phyloP scores from a whole-genome alignment of 495 filamentous ascomycete genomes.

The Chlorociboria aeruginascens region DNA sequence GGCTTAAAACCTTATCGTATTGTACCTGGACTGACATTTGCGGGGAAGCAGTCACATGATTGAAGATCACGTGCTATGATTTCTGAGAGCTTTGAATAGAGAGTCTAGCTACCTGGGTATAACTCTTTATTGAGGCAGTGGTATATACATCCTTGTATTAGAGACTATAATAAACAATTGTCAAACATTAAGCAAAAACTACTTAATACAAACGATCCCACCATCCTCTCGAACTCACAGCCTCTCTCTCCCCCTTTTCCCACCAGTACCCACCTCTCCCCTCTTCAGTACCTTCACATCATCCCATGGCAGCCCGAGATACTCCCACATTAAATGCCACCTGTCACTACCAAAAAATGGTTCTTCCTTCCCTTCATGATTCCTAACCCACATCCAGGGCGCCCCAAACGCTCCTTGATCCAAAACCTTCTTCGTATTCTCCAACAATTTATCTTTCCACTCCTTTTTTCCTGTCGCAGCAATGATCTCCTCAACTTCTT shows the following conservation, averaged over 20 bases:
- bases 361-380: conserved; percentile 42
- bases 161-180: too few species aligned
- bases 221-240: too few species aligned
- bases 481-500: conserved; percentile 40
- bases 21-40: not conserved
- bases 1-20: conserved; percentile 11
- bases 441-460: conserved; percentile 46
- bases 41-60: not conserved
- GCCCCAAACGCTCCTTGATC: conserved; percentile 59
- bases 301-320: conserved; percentile 10
- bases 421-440: conserved; percentile 45
- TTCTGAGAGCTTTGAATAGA: too few species aligned
- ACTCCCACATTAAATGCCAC: conserved; percentile 21
- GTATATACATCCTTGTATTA: too few species aligned
- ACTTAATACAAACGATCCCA: too few species aligned
- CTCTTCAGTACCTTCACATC: conserved; percentile 14
- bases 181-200: too few species aligned
- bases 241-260: too few species aligned
- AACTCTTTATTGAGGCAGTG: too few species aligned
- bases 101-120: too few species aligned
- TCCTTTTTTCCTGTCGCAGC: conserved; percentile 30
- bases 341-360: conserved; percentile 73
- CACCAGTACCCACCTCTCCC: not conserved
- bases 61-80: too few species aligned
- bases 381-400: conserved; percentile 62